Percentiles rank a stretch among this genome's conserved stretches.
phyloP scores from a whole-genome alignment of 495 filamentous ascomycete genomes.

The Patellaria atrata region DNA sequence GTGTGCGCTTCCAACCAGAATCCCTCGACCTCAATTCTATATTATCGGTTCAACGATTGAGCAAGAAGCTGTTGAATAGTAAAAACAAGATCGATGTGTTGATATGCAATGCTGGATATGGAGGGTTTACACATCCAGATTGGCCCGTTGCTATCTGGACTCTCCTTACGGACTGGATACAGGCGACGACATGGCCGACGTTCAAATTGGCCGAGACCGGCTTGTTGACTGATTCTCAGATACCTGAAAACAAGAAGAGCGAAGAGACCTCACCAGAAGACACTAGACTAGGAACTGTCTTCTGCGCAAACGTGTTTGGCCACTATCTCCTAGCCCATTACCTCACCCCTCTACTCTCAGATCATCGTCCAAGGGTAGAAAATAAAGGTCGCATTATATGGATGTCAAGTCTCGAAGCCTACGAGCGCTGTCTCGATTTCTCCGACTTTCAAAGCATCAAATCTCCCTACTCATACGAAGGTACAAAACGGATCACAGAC shows the following conservation, averaged over 20 bases:
- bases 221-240: conserved; percentile 32
- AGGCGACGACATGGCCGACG: conserved; percentile 59
- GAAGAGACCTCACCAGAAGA: conserved; percentile 41
- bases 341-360: conserved; percentile 53
- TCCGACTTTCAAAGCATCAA: conserved; percentile 66
- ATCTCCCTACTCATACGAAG: conserved; percentile 56
- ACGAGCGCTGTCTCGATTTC: conserved; percentile 37
- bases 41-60: conserved; percentile 38
- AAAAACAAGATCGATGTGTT: conserved; percentile 58
- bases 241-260: conserved; percentile 6
- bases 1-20: conserved; percentile 31
- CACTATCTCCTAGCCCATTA: conserved; percentile 84
- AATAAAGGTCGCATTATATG: conserved; percentile 57
- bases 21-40: conserved; percentile 43
- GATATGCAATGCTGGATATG: conserved; percentile 79
- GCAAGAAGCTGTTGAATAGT: conserved; percentile 30
- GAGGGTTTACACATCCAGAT: conserved; percentile 69
- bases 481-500: conserved; percentile 74
- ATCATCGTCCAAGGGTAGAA: conserved; percentile 27
- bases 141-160: conserved; percentile 49
- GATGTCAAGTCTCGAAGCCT: conserved; percentile 66
- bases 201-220: conserved; percentile 57
- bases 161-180: conserved; percentile 48
- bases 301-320: conserved; percentile 85
- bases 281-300: conserved; percentile 59